A percentile compares a stretch with the other conserved stretches of the same genome.
Evolutionary conservation across 192 early-diverging fungal genomes (phyloP).

Genomic region (Coemansia sp.): DNA sequence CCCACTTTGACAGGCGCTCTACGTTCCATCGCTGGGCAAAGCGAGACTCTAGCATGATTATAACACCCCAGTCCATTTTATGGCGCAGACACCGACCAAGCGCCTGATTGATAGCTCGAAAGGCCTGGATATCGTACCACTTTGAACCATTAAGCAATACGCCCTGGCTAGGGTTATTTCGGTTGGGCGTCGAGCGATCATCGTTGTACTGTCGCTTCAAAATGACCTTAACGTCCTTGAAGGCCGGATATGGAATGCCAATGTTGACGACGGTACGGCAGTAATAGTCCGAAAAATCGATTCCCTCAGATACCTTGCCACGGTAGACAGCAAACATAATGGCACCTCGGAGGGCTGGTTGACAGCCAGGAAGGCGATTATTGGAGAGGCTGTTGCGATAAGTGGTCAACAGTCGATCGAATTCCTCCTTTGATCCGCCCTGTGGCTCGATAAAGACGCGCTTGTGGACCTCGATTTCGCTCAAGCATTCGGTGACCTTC

Average conservation of each 20-base stretch:
- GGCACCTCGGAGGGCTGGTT: conserved; percentile 13
- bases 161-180: not conserved
- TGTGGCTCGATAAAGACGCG: conserved; percentile 48
- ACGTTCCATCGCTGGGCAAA: conserved; percentile 34
- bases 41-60: conserved; percentile 64
- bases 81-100: conserved; percentile 65
- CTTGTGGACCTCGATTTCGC: conserved; percentile 33
- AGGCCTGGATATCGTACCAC: conserved; percentile 65
- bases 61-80: conserved; percentile 61
- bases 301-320: conserved; percentile 57
- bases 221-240: conserved; percentile 54
- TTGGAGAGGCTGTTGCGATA: conserved; percentile 40
- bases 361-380: conserved; percentile 6
- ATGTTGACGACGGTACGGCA: conserved; percentile 59
- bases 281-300: conserved; percentile 52
- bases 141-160: conserved; percentile 44
- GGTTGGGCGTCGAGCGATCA: not conserved
- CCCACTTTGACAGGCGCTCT: conserved; percentile 55
- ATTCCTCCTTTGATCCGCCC: conserved; percentile 36
- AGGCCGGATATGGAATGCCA: conserved; percentile 61
- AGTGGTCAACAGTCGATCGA: conserved; percentile 39
- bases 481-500: conserved; percentile 30
- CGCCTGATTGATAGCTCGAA: conserved; percentile 63
- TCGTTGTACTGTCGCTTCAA: conserved; percentile 61
- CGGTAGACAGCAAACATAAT: conserved; percentile 60